Conservation (phyloP, 208 protist genomes). For the Leishmania guyanensis region DNA sequence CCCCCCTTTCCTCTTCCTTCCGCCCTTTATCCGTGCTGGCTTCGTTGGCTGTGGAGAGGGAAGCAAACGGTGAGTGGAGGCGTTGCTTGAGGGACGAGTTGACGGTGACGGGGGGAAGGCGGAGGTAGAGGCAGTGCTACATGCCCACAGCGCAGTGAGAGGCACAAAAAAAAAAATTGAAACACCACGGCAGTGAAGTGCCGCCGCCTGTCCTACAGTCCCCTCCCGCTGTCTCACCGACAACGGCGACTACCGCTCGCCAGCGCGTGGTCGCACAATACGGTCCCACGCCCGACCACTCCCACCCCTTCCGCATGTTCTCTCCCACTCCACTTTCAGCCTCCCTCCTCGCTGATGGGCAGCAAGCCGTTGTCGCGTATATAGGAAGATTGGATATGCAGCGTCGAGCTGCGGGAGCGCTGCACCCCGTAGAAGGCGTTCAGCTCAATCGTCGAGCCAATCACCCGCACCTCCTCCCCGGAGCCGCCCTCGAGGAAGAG, state of each 20-base stretch:
- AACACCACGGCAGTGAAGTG: neutral
- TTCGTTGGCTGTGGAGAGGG: neutral
- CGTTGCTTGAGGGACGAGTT: too few relatives aligned
- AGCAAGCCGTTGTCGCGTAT: slow-evolving; percentile 66
- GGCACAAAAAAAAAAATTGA: neutral
- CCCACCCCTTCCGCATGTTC: neutral
- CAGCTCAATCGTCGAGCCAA: slow-evolving; percentile 58
- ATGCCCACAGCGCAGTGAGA: neutral
- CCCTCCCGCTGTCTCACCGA: neutral
- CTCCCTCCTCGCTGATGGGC: slow-evolving; percentile 49
- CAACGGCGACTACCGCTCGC: neutral
- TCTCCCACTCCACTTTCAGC: neutral
- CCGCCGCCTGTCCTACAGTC: neutral
- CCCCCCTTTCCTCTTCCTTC: neutral
- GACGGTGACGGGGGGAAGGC: neutral
- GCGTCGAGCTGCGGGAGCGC: slow-evolving; percentile 41
- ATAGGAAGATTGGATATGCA: slow-evolving; percentile 51
- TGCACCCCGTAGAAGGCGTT: slow-evolving; percentile 76
- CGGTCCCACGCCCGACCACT: neutral
- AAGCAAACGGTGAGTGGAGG: neutral
- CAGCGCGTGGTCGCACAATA: neutral
- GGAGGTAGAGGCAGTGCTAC: neutral
- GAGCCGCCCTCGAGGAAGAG: slow-evolving; percentile 38
- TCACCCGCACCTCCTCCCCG: slow-evolving; percentile 36
- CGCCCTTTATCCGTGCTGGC: neutral